Evolutionary conservation across 1,139 yeast species (phyloP), one percentile per base, ranked within the genome.

Genomic region (Taphrina betulina): DNA sequence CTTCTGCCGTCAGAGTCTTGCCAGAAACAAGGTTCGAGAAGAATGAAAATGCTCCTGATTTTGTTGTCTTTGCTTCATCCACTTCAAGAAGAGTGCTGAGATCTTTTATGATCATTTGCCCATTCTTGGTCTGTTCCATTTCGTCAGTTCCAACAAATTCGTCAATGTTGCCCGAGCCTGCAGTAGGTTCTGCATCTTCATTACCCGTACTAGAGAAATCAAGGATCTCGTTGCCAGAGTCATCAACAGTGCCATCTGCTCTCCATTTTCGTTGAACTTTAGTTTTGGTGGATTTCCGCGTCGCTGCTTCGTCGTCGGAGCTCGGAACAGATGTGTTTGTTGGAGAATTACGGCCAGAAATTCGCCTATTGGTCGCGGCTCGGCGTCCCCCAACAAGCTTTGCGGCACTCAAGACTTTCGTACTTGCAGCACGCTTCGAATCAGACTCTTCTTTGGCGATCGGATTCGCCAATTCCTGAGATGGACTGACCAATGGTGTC

Each of bases 21-120:
- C 59, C 60, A 56, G 86, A 86, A 36, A 82, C 72, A 53, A 78
- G 66, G 62, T 77, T 78, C 59, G 78, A 75, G 52, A 83, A 68
- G 63, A 81, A 82, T 1, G 80, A 76, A 63, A 82, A 80, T 1
- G 81, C 72, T 2, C 56, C 56, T 4, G 41, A 22, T 42, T 35
- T 17, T 35, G 12, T 19, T 16, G 26, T 35, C 29, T 28, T 33
- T 7, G 14, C 35, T 14, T 20, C 57, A 24, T 57, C 58, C 10
- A 35, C 33, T 33, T 40, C 31, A 40, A 50, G 31, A 10, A 50
- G 17, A n/a, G 37, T 44, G 14, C 74, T 71, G 29, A 78, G 67
- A 57, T 78, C 82, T 57, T 71, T 76, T 5, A 80, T 75, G 34
- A 79, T 65, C 62, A 79, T 78, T 31, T 76, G 74, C 3, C 82